Evolutionary conservation across 331 rosid genomes (phyloP).

Genomic region (Dryas integrifolia): DNA sequence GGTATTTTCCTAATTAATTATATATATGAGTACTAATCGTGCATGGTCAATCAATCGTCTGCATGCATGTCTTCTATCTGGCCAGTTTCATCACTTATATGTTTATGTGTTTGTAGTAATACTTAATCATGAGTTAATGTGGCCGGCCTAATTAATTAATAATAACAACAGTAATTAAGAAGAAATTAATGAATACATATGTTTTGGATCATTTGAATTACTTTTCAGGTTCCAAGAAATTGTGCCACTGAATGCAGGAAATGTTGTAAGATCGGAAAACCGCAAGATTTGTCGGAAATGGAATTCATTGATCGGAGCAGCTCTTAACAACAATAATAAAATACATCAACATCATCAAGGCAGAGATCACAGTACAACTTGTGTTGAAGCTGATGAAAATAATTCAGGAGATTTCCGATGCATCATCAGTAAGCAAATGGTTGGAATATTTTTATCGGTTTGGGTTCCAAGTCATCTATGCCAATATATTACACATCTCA

Average conservation of each 20-base stretch:
- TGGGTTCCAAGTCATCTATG: constrained; percentile 18
- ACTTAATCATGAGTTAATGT: too few relatives aligned
- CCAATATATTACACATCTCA: constrained; percentile 4
- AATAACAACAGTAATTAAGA: not conserved
- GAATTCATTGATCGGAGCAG: constrained; percentile 11
- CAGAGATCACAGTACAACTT: too few relatives aligned
- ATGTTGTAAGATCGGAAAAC: constrained; percentile 13
- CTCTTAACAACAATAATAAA: not conserved
- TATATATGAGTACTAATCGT: not conserved
- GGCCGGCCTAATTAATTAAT: too few relatives aligned
- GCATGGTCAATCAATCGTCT: not conserved
- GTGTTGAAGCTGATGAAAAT: not conserved
- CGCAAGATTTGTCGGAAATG: constrained; percentile 11
- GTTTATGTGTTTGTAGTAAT: too few relatives aligned
- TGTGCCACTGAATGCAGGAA: constrained; percentile 22
- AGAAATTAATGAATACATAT: not conserved
- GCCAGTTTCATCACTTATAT: too few relatives aligned
- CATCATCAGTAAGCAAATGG: constrained; percentile 22
- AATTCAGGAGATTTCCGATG: not conserved
- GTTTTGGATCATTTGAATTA: too few relatives aligned
- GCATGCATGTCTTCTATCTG: not conserved
- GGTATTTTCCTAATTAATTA: not conserved
- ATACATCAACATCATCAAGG: too few relatives aligned
- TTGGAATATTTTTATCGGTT: constrained; percentile 13
- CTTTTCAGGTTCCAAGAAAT: constrained; percentile 26